Base-by-base conservation (phyloP, 331 rosid genomes). In the Dryas integrifolia region DNA sequence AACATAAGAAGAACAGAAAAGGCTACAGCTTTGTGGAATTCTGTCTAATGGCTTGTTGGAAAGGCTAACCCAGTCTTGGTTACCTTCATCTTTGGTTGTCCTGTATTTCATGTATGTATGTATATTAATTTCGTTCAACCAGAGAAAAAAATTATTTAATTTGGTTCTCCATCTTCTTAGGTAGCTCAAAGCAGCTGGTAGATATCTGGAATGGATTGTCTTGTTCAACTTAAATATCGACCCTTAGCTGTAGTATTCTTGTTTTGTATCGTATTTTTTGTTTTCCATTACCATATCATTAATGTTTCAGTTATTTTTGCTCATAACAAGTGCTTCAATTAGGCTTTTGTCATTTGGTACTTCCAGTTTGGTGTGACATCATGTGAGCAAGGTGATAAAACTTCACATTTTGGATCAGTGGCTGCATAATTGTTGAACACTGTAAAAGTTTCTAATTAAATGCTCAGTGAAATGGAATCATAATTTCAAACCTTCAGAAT, bases 71-170 rank as follows among this genome's bases (percentile, higher is more conserved):
- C 49, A 43, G 8, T 55, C 57, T 58, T 41, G 10, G 55, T 59
- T 82, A 43, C 77, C 50, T 15, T 76, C 67, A 30, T 50, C 15
- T 66, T 66, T 56, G 76, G 68, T 66, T 74, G 78, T 57, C 69
- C 61, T 8, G 74, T 63, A 69, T 64, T 78, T 59, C 58, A 2
- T 38, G 52, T 80, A 11, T 82, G 67, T 69, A 53, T 80, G 44
- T 55, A 76, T 72, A 81, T 72, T 49, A 75, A 21, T 57, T 78
- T 72, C 56, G 7, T 58, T 61, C 65, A 58, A 78, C 64, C 77
- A 15, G 39, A 16, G 62, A 58, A 39, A 35, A 35, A 35, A 65
- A 6, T 67, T 30, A n/a, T 39, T 53, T 16, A 30, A n/a, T 14
- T 67, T 49, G 44, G 9, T 49, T 26, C 57, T 24, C 57, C 55